Evolutionary conservation across 768 basidiomycete genomes (phyloP).

Genomic region (Rhodocollybia butyracea): DNA sequence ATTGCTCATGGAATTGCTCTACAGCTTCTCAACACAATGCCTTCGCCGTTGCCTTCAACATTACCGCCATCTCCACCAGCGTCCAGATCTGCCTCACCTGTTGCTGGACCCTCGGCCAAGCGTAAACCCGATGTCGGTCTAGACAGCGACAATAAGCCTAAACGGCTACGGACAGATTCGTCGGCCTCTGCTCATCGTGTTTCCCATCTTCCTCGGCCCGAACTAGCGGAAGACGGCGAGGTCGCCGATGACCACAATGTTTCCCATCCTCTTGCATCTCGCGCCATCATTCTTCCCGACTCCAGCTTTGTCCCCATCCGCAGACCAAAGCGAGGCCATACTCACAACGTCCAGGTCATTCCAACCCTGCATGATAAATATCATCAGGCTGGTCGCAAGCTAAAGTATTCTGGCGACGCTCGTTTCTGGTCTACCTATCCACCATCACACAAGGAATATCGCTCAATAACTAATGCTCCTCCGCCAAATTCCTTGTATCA

Average conservation of each 20-base stretch:
- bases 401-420: slow-evolving; percentile 83
- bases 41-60: slow-evolving; percentile 39
- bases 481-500: slow-evolving; percentile 67
- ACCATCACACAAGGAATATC: slow-evolving; percentile 59
- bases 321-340: slow-evolving; percentile 58
- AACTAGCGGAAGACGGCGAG: slow-evolving; percentile 55
- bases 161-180: slow-evolving; percentile 42
- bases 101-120: slow-evolving; percentile 30
- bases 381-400: slow-evolving; percentile 62
- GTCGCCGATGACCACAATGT: slow-evolving; percentile 41
- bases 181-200: slow-evolving; percentile 7
- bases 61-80: slow-evolving; percentile 51
- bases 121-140: slow-evolving; percentile 41
- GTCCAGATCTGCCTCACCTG: slow-evolving; percentile 47
- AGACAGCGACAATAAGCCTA: slow-evolving; percentile 39
- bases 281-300: slow-evolving; percentile 18
- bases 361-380: slow-evolving; percentile 60
- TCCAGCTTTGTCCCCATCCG: slow-evolving; percentile 53
- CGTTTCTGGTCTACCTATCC: slow-evolving; percentile 76
- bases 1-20: slow-evolving; percentile 10
- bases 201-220: slow-evolving; percentile 25
- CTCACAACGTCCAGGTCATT: slow-evolving; percentile 24
- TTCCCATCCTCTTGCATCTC: slow-evolving; percentile 18
- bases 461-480: slow-evolving; percentile 61
- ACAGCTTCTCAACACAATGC: slow-evolving; percentile 41